phyloP scores from a whole-genome alignment of 2,329 filamentous ascomycete species.

The Cercospora nicotianae region DNA sequence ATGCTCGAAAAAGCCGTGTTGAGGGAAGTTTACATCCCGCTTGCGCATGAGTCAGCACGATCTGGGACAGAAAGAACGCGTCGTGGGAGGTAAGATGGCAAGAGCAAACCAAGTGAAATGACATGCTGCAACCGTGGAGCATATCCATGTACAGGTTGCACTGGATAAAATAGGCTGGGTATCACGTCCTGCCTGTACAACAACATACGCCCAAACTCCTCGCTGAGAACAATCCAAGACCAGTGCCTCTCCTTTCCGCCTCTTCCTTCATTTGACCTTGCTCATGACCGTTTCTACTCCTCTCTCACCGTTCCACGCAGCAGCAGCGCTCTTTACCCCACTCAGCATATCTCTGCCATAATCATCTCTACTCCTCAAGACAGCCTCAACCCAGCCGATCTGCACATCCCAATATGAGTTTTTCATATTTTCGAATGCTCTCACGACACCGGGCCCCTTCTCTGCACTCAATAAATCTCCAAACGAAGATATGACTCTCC shows the following conservation, averaged over 20 bases:
- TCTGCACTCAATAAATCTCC: slow-evolving; percentile 72
- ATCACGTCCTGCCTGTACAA: slow-evolving; percentile 1
- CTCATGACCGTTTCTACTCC: slow-evolving; percentile 93
- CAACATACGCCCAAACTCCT: slow-evolving; percentile 34
- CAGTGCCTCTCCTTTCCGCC: not conserved
- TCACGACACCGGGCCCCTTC: slow-evolving; percentile 70
- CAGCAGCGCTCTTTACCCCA: slow-evolving; percentile 82
- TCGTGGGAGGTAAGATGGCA: not conserved
- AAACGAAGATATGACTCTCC: slow-evolving; percentile 86
- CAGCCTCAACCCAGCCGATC: slow-evolving; percentile 92
- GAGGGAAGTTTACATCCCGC: not conserved
- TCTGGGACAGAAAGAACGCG: not conserved
- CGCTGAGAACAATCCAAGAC: not conserved
- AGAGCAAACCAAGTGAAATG: not conserved
- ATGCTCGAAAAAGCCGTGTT: not conserved
- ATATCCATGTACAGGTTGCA: slow-evolving; percentile 41
- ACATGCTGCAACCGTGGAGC: not conserved
- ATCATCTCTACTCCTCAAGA: slow-evolving; percentile 82
- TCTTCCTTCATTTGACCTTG: slow-evolving; percentile 56
- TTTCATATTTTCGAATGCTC: slow-evolving; percentile 83
- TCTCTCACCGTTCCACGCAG: slow-evolving; percentile 75
- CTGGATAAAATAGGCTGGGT: slow-evolving; percentile 43
- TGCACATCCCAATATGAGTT: slow-evolving; percentile 88
- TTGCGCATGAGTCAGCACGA: slow-evolving; percentile 1
- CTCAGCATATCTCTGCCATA: slow-evolving; percentile 90